phyloP scores from a whole-genome alignment of 2,329 filamentous ascomycete species.

The Madurella fahalii region DNA sequence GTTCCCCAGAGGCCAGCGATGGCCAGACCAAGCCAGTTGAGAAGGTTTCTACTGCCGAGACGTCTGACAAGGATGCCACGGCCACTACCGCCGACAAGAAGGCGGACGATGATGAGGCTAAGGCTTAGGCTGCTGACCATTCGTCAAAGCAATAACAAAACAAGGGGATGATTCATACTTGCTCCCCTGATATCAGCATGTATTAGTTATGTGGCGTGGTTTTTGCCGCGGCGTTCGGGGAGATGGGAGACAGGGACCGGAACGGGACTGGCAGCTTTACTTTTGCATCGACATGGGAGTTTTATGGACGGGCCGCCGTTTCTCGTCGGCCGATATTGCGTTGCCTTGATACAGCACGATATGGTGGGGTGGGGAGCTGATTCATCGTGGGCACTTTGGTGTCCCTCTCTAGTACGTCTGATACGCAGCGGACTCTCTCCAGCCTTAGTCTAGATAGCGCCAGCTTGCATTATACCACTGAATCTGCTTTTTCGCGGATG shows the following conservation, averaged over 20 bases:
- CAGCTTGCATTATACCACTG: not conserved
- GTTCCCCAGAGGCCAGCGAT: not conserved
- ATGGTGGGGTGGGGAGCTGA: too few species aligned
- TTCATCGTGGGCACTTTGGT: too few species aligned
- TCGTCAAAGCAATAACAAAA: too few species aligned
- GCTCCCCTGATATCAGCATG: too few species aligned
- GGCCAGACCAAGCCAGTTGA: slow-evolving; percentile 7
- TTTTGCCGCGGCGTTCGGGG: slow-evolving; percentile 14
- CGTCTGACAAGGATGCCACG: not conserved
- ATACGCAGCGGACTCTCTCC: not conserved
- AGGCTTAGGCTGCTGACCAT: not conserved
- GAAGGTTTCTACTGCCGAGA: slow-evolving; percentile 3
- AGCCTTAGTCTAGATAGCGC: not conserved
- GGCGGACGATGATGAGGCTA: slow-evolving; percentile 1
- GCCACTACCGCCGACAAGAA: not conserved
- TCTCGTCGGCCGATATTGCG: not conserved
- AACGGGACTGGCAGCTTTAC: slow-evolving; percentile 5
- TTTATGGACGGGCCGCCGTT: slow-evolving; percentile 1
- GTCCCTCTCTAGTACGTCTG: too few species aligned
- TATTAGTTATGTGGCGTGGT: not conserved
- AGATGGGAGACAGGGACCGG: not conserved
- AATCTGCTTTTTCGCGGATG: not conserved
- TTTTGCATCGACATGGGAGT: slow-evolving; percentile 1
- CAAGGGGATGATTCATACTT: too few species aligned
- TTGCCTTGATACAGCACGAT: not conserved